Conservation (phyloP, 2,329 filamentous ascomycete species). For the Lecanicillium sp. region DNA sequence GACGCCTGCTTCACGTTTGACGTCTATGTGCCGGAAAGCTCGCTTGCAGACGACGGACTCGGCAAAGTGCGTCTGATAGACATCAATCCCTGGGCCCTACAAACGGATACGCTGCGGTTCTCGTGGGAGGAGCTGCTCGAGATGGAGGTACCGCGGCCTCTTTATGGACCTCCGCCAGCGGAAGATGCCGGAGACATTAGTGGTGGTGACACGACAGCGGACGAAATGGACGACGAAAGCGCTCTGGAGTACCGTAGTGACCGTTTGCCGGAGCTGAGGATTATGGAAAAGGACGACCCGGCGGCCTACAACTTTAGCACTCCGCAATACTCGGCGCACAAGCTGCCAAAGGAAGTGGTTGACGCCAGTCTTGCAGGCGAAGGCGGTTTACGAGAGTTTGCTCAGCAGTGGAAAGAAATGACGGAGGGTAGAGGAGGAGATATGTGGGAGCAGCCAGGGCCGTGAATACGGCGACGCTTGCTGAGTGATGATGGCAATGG, state of each 20-base stretch:
- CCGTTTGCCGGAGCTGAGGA: slow-evolving; percentile 67
- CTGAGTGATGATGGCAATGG: slow-evolving; percentile 8
- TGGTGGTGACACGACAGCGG: slow-evolving; percentile 27
- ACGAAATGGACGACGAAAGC: slow-evolving; percentile 28
- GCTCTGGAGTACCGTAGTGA: slow-evolving; percentile 45
- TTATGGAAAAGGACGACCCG: slow-evolving; percentile 77
- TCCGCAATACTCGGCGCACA: slow-evolving; percentile 88
- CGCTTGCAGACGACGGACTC: slow-evolving; percentile 46
- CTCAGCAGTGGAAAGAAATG: slow-evolving; percentile 62
- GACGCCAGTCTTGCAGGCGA: slow-evolving; percentile 59
- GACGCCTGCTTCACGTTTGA: slow-evolving; percentile 85
- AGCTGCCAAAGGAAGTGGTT: slow-evolving; percentile 88
- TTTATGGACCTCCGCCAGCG: slow-evolving; percentile 37
- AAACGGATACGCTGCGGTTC: slow-evolving; percentile 85
- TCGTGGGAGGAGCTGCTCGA: slow-evolving; percentile 81
- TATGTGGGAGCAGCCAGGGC: slow-evolving; percentile 28
- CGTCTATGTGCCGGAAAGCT: slow-evolving; percentile 74
- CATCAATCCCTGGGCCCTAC: slow-evolving; percentile 87
- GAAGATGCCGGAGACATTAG: slow-evolving; percentile 24
- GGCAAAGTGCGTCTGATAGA: slow-evolving; percentile 80
- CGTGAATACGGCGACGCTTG: too few species aligned
- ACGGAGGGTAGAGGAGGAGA: slow-evolving; percentile 31
- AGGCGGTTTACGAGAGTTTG: slow-evolving; percentile 73
- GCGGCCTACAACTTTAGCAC: slow-evolving; percentile 81
- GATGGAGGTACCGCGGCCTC: slow-evolving; percentile 52